phyloP scores from a whole-genome alignment of 2,329 filamentous ascomycete species.

The Diaporthe sp. region DNA sequence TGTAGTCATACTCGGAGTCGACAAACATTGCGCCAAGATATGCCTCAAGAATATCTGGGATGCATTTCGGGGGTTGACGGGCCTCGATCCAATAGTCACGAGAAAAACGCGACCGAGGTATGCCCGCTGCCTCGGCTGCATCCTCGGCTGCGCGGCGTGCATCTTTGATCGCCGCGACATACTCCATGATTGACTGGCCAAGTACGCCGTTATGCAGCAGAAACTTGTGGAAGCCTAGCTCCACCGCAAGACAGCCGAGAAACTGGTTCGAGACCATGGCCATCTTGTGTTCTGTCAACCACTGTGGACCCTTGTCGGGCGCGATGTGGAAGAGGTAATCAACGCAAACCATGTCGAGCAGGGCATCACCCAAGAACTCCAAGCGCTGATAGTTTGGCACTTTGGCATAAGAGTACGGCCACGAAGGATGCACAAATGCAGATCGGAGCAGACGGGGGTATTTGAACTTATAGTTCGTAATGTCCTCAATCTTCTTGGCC shows the following conservation, averaged over 20 bases:
- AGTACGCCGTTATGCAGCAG: slow-evolving; percentile 67
- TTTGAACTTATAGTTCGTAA: slow-evolving; percentile 74
- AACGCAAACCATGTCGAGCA: slow-evolving; percentile 88
- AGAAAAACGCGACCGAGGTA: slow-evolving; percentile 54
- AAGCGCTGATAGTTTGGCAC: slow-evolving; percentile 91
- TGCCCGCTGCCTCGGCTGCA: slow-evolving; percentile 50
- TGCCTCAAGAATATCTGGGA: slow-evolving; percentile 90
- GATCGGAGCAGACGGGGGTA: slow-evolving; percentile 83
- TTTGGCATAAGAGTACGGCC: slow-evolving; percentile 79
- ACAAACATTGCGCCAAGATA: slow-evolving; percentile 93
- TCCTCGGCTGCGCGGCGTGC: slow-evolving; percentile 51
- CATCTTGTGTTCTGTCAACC: slow-evolving; percentile 99
- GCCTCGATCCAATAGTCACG: slow-evolving; percentile 78
- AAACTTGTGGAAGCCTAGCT: slow-evolving; percentile 81
- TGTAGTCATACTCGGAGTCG: slow-evolving; percentile 84
- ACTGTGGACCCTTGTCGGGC: slow-evolving; percentile 88
- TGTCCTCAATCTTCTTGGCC: slow-evolving; percentile 71
- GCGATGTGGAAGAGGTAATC: slow-evolving; percentile 84
- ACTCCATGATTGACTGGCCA: slow-evolving; percentile 62
- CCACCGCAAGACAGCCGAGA: slow-evolving; percentile 83
- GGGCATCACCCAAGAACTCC: slow-evolving; percentile 90
- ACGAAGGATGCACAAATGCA: slow-evolving; percentile 90
- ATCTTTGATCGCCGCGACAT: slow-evolving; percentile 68
- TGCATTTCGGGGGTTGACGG: slow-evolving; percentile 75
- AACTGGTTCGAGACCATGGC: slow-evolving; percentile 99